Evolutionary conservation across 495 filamentous ascomycete genomes (phyloP).

Genomic region (Saxophila tyrrhenica): DNA sequence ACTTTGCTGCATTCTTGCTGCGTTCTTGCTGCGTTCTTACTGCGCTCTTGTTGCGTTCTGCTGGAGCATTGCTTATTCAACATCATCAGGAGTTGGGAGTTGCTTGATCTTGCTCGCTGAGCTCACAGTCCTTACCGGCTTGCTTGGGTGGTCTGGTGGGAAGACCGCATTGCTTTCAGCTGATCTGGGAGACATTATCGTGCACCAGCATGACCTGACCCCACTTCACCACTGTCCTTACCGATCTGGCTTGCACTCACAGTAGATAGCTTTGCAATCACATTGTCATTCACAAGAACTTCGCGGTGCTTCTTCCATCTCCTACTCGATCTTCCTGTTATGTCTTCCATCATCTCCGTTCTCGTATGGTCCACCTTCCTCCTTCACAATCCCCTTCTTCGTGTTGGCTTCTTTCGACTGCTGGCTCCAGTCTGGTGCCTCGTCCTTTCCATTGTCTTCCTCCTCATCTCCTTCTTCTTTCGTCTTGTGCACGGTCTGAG

Average conservation of each 20-base stretch:
- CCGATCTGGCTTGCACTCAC: not conserved
- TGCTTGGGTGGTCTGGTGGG: too few relatives aligned
- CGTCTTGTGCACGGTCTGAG: constrained; percentile 46
- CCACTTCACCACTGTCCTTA: not conserved
- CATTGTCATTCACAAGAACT: not conserved
- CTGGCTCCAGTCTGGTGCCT: constrained; percentile 47
- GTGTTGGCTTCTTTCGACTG: constrained; percentile 48
- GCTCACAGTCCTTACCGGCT: not conserved
- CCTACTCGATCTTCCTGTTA: constrained; percentile 5
- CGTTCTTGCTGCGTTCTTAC: not conserved
- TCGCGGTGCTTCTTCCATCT: too few relatives aligned
- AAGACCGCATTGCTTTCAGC: not conserved
- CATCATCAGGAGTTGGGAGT: too few relatives aligned
- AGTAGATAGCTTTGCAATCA: not conserved
- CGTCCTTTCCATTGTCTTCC: constrained; percentile 50
- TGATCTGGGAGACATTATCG: not conserved
- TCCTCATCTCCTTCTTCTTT: constrained; percentile 51
- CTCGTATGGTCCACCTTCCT: constrained; percentile 24
- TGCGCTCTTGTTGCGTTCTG: too few relatives aligned
- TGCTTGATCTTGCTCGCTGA: not conserved
- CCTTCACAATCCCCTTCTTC: constrained; percentile 41
- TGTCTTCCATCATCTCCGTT: constrained; percentile 20
- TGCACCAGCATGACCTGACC: not conserved
- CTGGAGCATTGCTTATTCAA: too few relatives aligned
- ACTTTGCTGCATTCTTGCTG: not conserved